Conservation (phyloP, 495 filamentous ascomycete species). For the Annulohypoxylon bovei region DNA sequence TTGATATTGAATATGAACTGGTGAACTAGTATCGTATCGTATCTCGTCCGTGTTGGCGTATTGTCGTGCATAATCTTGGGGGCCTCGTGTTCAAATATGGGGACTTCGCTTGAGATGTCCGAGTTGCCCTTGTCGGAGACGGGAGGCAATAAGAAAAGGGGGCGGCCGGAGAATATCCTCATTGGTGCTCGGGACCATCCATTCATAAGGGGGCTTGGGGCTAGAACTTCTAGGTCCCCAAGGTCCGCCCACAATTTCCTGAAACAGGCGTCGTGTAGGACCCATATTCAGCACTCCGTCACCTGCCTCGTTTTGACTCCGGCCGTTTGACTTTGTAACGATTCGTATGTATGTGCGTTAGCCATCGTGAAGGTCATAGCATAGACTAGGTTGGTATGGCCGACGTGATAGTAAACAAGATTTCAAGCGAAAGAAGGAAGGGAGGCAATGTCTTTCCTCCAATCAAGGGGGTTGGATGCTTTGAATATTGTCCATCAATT, state of each 20-base stretch:
- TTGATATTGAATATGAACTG: background rate
- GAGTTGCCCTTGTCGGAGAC: slow-evolving; percentile 19
- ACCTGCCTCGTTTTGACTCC: slow-evolving; percentile 6
- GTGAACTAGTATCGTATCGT: slow-evolving; percentile 11
- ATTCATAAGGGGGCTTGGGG: slow-evolving; percentile 11
- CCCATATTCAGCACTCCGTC: slow-evolving; percentile 7
- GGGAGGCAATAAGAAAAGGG: slow-evolving; percentile 7
- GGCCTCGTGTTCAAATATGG: slow-evolving; percentile 39
- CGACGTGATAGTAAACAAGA: slow-evolving; percentile 2
- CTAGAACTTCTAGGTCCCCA: slow-evolving; percentile 18
- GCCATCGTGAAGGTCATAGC: slow-evolving; percentile 6
- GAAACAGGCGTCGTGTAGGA: slow-evolving; percentile 32
- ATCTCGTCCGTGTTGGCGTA: slow-evolving; percentile 3
- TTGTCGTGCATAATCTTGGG: slow-evolving; percentile 25
- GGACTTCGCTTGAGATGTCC: slow-evolving; percentile 6
- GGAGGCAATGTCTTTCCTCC: background rate
- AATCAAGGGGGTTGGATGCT: background rate
- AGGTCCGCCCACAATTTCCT: slow-evolving; percentile 25
- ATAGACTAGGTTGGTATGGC: background rate
- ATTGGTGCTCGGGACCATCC: slow-evolving; percentile 23
- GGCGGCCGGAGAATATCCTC: slow-evolving; percentile 23
- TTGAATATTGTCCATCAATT: background rate
- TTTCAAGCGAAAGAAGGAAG: background rate
- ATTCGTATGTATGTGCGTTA: slow-evolving; percentile 19
- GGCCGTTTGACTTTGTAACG: slow-evolving; percentile 19